These are phyloP conservation scores for Pestalotiopsis fici DNA, from an alignment of 2,329 filamentous ascomycete species.

Conservation along the genomic window DNA sequence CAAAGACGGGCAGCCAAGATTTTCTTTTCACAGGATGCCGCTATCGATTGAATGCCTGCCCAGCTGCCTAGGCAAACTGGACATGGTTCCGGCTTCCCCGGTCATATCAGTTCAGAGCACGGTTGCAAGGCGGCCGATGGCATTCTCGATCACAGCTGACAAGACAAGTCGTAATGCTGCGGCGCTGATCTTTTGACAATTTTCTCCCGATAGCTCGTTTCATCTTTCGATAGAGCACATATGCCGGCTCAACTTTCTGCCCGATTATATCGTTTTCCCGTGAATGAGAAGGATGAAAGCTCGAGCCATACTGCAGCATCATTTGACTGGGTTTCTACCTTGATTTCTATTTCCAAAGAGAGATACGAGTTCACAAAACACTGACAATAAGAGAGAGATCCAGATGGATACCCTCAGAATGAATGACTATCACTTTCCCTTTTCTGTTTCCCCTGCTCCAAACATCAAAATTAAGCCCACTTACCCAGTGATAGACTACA, in stretches of 20 bases:
- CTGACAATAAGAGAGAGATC: neutral
- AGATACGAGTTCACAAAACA: neutral
- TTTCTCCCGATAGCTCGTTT: conserved; percentile 1
- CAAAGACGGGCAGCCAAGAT: neutral
- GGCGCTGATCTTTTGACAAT: neutral
- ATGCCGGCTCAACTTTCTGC: neutral
- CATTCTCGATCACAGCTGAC: neutral
- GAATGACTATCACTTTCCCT: conserved; percentile 2
- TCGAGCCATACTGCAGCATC: neutral
- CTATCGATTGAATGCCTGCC: neutral
- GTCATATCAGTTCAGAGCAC: neutral
- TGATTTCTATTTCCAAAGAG: neutral
- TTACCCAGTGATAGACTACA: neutral
- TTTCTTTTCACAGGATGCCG: neutral
- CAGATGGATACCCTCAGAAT: neutral
- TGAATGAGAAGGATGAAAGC: neutral
- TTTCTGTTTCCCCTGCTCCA: neutral
- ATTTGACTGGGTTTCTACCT: neutral
- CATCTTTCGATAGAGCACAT: conserved; percentile 1
- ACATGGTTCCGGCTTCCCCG: neutral
- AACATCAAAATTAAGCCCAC: neutral
- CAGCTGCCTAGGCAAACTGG: neutral
- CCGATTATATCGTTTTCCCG: neutral
- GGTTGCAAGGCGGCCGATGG: neutral
- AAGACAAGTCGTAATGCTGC: neutral